Percentiles rank a stretch among this genome's conserved stretches.
phyloP scores from a whole-genome alignment of 176 grass and related monocot genomes.

The Saccharum officinarum region DNA sequence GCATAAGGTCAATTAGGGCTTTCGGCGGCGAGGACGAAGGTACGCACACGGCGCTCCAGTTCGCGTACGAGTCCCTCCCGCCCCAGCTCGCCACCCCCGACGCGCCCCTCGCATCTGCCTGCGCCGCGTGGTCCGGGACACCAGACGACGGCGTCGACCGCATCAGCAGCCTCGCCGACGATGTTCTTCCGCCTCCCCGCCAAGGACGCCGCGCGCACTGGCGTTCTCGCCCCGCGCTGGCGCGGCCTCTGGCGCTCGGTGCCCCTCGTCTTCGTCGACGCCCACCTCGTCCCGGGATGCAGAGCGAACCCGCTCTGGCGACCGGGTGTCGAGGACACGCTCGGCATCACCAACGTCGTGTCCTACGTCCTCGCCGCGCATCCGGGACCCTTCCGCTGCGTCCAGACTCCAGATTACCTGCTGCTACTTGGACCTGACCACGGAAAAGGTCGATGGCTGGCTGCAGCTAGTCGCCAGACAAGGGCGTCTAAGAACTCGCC shows the following conservation, averaged over 20 bases:
- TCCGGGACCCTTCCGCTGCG: background rate
- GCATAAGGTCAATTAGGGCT: background rate
- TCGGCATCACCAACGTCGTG: background rate
- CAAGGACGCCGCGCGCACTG: constrained; percentile 1
- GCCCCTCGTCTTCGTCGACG: background rate
- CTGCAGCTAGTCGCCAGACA: background rate
- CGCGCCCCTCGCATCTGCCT: background rate
- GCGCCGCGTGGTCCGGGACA: background rate
- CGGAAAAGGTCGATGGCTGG: background rate
- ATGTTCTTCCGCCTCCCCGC: background rate
- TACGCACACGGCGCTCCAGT: background rate
- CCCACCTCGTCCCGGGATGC: background rate
- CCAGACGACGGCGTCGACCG: constrained; percentile 2
- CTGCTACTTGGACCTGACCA: background rate
- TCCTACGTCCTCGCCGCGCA: background rate
- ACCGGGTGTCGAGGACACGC: background rate
- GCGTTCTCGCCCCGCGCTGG: background rate
- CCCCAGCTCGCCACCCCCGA: background rate
- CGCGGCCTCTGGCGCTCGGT: background rate
- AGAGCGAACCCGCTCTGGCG: background rate
- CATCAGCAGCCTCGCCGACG: background rate
- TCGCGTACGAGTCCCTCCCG: background rate
- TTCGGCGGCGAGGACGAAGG: background rate
- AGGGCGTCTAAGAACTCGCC: background rate
- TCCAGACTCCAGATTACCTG: background rate